phyloP scores from a whole-genome alignment of 140 eudicot genomes.

The Oenanthe javanica region DNA sequence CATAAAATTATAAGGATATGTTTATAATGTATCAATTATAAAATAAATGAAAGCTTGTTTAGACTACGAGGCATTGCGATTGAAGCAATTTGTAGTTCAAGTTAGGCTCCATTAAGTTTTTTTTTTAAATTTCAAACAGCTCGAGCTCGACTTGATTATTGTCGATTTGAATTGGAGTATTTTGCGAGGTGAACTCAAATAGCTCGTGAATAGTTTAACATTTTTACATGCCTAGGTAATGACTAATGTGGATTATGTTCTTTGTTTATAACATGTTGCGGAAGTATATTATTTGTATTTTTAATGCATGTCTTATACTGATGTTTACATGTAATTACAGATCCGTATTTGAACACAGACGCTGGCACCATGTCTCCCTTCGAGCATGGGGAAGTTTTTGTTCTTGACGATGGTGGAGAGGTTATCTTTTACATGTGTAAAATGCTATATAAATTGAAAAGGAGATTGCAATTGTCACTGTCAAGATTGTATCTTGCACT shows the following conservation, averaged over 20 bases:
- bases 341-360: constrained; percentile 89
- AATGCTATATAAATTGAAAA: background rate
- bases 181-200: background rate
- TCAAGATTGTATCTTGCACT: background rate
- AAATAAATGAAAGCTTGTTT: background rate
- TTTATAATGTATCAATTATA: too few relatives aligned
- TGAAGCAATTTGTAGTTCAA: background rate
- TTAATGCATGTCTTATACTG: constrained; percentile 3
- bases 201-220: background rate
- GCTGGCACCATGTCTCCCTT: constrained; percentile 99
- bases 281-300: background rate
- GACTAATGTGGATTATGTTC: background rate
- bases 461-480: background rate
- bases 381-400: constrained; percentile 97
- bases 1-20: too few relatives aligned
- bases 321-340: constrained; percentile 37
- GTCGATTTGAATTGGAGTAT: background rate
- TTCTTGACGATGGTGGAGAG: constrained; percentile 99
- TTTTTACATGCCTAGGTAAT: background rate
- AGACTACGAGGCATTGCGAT: background rate
- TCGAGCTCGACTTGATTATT: background rate
- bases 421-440: constrained; percentile 25
- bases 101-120: background rate
- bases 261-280: background rate
- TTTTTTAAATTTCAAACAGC: background rate